A percentile compares a stretch with the other conserved stretches of the same genome.
These are phyloP conservation scores for Stephania cephalantha DNA, from an alignment of 164 flowering plant species.

Conservation along the genomic window DNA sequence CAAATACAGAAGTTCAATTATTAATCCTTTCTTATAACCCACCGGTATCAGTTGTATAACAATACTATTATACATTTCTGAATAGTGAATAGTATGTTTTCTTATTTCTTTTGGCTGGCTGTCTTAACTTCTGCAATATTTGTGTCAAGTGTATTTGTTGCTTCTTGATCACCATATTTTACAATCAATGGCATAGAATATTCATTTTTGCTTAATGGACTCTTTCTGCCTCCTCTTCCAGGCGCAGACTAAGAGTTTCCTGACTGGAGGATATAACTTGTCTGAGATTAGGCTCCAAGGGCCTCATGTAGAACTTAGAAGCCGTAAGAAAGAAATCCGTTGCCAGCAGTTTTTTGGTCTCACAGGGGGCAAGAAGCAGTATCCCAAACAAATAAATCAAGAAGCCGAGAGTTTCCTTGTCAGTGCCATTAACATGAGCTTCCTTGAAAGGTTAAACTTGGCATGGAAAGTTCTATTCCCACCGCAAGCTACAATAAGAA, in stretches of 20 bases:
- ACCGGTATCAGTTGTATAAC: not conserved
- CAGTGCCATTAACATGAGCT: conserved; percentile 68
- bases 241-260: conserved; percentile 45
- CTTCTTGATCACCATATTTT: not conserved
- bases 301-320: conserved; percentile 20
- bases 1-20: not conserved
- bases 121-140: not conserved
- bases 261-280: conserved; percentile 27
- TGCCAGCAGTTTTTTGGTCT: conserved; percentile 27
- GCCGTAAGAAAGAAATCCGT: conserved; percentile 22
- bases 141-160: not conserved
- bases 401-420: conserved; percentile 67
- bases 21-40: not conserved
- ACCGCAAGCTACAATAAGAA: conserved; percentile 38
- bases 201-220: not conserved
- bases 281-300: conserved; percentile 29
- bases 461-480: conserved; percentile 96
- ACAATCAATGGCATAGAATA: not conserved
- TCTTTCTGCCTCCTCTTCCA: conserved; percentile 20
- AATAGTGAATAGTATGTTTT: not conserved
- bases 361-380: conserved; percentile 27
- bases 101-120: not conserved
- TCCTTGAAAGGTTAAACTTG: conserved; percentile 75
- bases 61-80: not conserved
- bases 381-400: conserved; percentile 37